Conservation (phyloP, 2,329 filamentous ascomycete genomes). For the Ceratocystis harringtonii region DNA sequence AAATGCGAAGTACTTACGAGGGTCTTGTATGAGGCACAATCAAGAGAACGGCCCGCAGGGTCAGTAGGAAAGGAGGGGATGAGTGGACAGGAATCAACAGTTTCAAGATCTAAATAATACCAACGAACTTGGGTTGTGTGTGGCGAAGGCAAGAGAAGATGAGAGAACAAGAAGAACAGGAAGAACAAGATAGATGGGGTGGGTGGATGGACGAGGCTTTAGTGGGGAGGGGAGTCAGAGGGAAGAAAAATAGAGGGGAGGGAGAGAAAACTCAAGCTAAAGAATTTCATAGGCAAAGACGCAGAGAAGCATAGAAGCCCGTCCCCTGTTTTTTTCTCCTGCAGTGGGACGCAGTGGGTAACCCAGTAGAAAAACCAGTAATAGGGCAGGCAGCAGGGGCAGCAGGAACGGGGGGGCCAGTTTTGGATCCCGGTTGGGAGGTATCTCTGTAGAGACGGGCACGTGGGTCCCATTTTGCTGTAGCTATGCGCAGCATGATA, state of each 20-base stretch:
- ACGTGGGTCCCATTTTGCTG: not conserved
- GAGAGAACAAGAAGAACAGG: not conserved
- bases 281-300: not conserved
- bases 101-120: not conserved
- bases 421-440: not conserved
- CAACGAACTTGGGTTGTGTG: not conserved
- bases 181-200: not conserved
- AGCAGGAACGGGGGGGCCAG: not conserved
- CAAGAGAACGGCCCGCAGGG: not conserved
- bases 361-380: no score
- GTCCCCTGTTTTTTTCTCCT: not conserved
- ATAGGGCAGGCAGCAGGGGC: no score
- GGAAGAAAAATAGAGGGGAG: not conserved
- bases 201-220: not conserved
- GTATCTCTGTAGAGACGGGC: not conserved
- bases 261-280: not conserved
- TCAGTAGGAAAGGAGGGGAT: not conserved
- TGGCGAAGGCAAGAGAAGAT: not conserved
- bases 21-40: not conserved
- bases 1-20: not conserved
- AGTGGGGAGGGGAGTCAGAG: not conserved
- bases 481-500: not conserved
- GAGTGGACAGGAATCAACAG: not conserved
- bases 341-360: no score
- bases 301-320: not conserved